Base-by-base conservation (phyloP, 1,284 basidiomycete genomes). In the Cryptococcus amylolentus region DNA sequence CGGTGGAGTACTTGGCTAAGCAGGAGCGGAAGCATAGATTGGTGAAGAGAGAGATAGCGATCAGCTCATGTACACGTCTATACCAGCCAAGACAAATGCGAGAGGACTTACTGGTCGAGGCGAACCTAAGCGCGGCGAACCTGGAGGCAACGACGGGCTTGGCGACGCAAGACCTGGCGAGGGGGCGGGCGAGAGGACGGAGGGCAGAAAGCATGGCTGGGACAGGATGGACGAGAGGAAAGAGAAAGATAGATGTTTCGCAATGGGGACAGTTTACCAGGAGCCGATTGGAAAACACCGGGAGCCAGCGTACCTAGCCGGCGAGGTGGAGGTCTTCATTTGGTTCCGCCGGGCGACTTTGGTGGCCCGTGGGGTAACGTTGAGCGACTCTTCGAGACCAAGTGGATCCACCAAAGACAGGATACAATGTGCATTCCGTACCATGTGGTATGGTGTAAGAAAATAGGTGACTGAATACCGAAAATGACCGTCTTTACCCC, bases 1-100 rank as follows among this genome's bases (percentile, higher is more conserved):
- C 94, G 57, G 80, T 80, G 2, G 94, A 93, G 80, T 87, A 97
- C 66, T 82, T 83, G 46, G 88, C 91, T 93, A 70, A 37, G 12
- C 4, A 20, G 27, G 14, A 39, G 37, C 35, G 40, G 46, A 35
- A 28, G 47, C 14, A 37, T 23, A 37, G 45, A 38, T 28, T 49
- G 16, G 42, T 12, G 38, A 47, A 41, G 49, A 38, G 45, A 48
- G 50, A 47, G 27, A 20, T 23, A 23, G 23, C 3, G 45, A n/a
- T 38, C 37, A 49, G 39, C 50, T 35, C 38, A 47, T 16, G n/a
- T 37, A 42, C 41, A 42, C 42, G 51, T 14, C 27, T 28, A 40
- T 40, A 20, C 40, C 41, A 26, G 23, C 37, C 26, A 35, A 38
- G 45, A 27, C 38, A 35, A 43, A 41, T 23, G 5, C 26, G 35